Conservation (phyloP, 768 basidiomycete genomes). For the Panellus pusillus region DNA sequence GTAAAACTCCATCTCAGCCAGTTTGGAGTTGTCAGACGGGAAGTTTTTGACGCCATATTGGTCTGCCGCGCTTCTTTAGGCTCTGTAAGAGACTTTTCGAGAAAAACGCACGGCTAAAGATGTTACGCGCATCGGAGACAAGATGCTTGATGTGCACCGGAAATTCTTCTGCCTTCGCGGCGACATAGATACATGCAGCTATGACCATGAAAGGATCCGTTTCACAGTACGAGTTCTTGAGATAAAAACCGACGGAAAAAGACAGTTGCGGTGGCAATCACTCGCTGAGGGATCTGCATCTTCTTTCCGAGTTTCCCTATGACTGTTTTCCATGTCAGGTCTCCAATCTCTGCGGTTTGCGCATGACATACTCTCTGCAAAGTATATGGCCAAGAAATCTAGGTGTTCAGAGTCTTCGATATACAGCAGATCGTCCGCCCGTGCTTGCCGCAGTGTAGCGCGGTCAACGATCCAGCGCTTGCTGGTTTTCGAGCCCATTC, state of each 20-base stretch:
- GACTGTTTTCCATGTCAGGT: slow-evolving; percentile 40
- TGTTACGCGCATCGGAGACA: slow-evolving; percentile 73
- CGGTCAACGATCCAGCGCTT: slow-evolving; percentile 92
- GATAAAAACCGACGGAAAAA: slow-evolving; percentile 97
- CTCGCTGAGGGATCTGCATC: slow-evolving; percentile 80
- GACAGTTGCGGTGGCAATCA: slow-evolving; percentile 90
- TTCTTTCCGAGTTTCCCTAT: slow-evolving; percentile 88
- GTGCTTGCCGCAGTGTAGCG: slow-evolving; percentile 69
- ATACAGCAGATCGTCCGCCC: slow-evolving; percentile 75
- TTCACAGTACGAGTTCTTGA: slow-evolving; percentile 94
- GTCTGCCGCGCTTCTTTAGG: slow-evolving; percentile 40
- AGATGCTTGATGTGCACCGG: slow-evolving; percentile 94
- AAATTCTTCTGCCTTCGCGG: slow-evolving; percentile 95
- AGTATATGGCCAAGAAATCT: slow-evolving; percentile 84
- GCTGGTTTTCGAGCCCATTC: slow-evolving; percentile 39
- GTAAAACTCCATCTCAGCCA: slow-evolving; percentile 99
- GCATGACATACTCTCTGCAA: slow-evolving; percentile 66
- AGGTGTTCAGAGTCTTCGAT: slow-evolving; percentile 76
- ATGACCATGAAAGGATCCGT: slow-evolving; percentile 94
- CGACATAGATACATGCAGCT: slow-evolving; percentile 92
- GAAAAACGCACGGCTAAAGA: slow-evolving; percentile 66
- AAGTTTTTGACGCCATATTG: slow-evolving; percentile 79
- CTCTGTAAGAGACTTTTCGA: not conserved
- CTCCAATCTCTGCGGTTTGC: no score
- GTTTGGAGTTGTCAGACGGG: slow-evolving; percentile 82